Evolutionary conservation across 1,284 basidiomycete genomes (phyloP).

Genomic region (Testicularia cyperi): DNA sequence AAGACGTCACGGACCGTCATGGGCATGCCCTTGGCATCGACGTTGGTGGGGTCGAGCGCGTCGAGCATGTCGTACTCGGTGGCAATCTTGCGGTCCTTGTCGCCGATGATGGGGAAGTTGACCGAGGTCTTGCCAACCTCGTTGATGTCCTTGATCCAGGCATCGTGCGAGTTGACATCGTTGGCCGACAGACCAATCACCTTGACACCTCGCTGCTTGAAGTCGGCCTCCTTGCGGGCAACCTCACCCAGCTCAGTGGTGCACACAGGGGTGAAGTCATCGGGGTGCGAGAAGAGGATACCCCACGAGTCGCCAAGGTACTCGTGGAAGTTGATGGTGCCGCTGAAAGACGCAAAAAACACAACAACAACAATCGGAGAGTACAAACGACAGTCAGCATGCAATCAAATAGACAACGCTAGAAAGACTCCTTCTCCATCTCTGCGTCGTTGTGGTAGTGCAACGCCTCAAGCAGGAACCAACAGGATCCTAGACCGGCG

Average conservation of each 20-base stretch:
- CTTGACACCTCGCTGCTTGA: constrained; percentile 84
- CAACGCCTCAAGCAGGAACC: too few species aligned
- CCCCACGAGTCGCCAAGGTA: constrained; percentile 86
- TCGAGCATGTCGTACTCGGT: constrained; percentile 87
- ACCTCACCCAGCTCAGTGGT: constrained; percentile 96
- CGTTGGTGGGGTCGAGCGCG: constrained; percentile 88
- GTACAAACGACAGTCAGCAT: not conserved
- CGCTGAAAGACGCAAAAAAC: constrained; percentile 12
- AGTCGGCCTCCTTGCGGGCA: constrained; percentile 80
- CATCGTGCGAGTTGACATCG: constrained; percentile 74
- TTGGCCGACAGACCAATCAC: constrained; percentile 78
- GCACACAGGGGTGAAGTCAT: constrained; percentile 64
- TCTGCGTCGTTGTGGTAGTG: too few species aligned
- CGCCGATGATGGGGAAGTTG: constrained; percentile 93
- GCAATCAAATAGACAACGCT: too few species aligned
- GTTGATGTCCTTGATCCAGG: constrained; percentile 86
- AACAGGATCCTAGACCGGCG: too few species aligned
- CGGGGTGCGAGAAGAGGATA: constrained; percentile 71
- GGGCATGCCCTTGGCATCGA: constrained; percentile 77
- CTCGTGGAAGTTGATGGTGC: constrained; percentile 73
- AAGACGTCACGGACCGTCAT: constrained; percentile 66
- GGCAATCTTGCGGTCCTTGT: constrained; percentile 72
- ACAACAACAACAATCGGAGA: not conserved
- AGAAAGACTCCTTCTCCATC: too few species aligned
- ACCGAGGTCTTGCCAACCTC: constrained; percentile 74